Evolutionary conservation across 305 asterid species (phyloP), one percentile per base, ranked within the genome.

Genomic region (Rubia peregrina): DNA sequence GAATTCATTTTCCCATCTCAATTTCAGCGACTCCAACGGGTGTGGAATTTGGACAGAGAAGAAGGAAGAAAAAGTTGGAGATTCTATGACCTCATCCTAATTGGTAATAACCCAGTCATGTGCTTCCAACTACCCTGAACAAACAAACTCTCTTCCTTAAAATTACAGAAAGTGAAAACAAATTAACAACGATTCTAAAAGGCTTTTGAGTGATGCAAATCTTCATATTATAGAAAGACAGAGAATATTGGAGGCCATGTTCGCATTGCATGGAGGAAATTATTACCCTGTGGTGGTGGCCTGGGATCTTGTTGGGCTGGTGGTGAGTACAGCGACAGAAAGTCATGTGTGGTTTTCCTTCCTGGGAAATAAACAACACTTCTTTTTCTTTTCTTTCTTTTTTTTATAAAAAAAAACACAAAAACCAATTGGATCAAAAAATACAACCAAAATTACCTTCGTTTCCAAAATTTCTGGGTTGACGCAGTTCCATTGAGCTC

Each of bases 331-430:
- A 89, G 95, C 66, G 97, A 91, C 76, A 93, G 95, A 85, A 93
- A 93, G 83, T 91, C 98, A 81, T 88, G 97, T 60, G 97, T 93
- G n/a, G 85, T 88, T 77, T 89, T 85, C 79, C 96, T 83, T 76
- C 90, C 97, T 89, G 89, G 24, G 12, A 65, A 4, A 65, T 2
- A 70, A 64, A 36, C 67, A 38, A 59, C 30, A 16, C 44, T 26
- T 26, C 30, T 26, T 26, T 26, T 26, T 26, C 30, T 26, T 26
- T 26, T 26, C 1, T 1, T 24, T 12, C 33, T 14, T 30, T 1
- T 24, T 12, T 61, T 14, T 30, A 12, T 21, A 38, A 6, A 55
- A 16, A 14, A 30, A 8, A 6, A 14, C 2, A 62, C 6, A 14
- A 17, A 62, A 21, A 62, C 26, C 42, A 64, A 63, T 41, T 21